Evolutionary conservation across 2,329 filamentous ascomycete genomes (phyloP), one percentile per base, ranked within the genome.

Genomic region (Hypoxylon sp.): DNA sequence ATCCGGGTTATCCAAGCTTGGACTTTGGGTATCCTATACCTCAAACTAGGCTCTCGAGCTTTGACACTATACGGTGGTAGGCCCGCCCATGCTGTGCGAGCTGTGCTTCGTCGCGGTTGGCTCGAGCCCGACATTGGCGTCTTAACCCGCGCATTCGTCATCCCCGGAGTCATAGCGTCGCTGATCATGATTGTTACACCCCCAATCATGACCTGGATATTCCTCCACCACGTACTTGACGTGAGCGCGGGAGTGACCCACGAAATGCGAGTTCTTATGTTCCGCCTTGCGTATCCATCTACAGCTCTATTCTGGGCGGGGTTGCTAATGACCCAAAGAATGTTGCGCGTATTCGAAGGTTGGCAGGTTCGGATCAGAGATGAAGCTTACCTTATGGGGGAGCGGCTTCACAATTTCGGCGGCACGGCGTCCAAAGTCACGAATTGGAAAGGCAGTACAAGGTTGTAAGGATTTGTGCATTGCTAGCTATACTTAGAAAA

Each of bases 331-430:
- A 75, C 86, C 7, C 86, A 83, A 75, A 84, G 86, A 10, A 76
- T 90, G n/a, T 75, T 86, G 7, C 81, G 86, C 49, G 86, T 93
- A 57, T 86, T 96, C 56, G 86, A 87, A 50, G 83, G 88, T 19
- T 98, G 95, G 94, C 89, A 92, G 74, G 85, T 90, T 63, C 88
- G 91, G 63, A 93, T 99, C 50, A 86, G 93, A 41, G 97, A 99
- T 78, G 97, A 99, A 80, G 94, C 97, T 0, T 99, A 99, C 78
- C 83, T 99, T 48, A 96, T 98, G 76, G 96, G 96, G 1, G 95
- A 99, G 82, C 84, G 94, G 65, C 81, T 99, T 75, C 97, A 99
- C 81, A 99, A 99, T 79, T 97, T 98, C 50, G 72, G 72, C 21
- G 75, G 75, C 0, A 67, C 73, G 6, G 71, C 74, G 1, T 65